Percentiles rank a stretch among this genome's conserved stretches.
Evolutionary conservation across 140 eudicot genomes (phyloP).

Genomic region (Stevia rebaudiana): DNA sequence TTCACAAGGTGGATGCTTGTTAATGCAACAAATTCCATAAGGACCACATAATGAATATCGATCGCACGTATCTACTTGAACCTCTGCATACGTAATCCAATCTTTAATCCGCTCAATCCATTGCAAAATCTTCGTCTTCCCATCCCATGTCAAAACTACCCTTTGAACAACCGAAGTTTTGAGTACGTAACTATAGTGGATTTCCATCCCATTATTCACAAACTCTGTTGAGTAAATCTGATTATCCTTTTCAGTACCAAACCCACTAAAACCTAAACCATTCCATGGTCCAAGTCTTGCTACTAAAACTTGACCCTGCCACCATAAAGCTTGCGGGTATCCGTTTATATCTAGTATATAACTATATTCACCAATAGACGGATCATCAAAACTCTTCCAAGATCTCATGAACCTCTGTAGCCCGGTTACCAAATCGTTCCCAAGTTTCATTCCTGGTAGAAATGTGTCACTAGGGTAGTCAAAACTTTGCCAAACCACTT

Average conservation of each 20-base stretch:
- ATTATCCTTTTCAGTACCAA: constrained; percentile 10
- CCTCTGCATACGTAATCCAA: constrained; percentile 10
- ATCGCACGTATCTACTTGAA: constrained; percentile 7
- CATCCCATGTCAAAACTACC: constrained; percentile 14
- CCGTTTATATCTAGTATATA: constrained; percentile 5
- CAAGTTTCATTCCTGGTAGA: too few species aligned
- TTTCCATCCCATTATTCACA: constrained; percentile 21
- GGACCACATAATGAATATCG: constrained; percentile 10
- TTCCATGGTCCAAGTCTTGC: constrained; percentile 29
- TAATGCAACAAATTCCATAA: constrained; percentile 12
- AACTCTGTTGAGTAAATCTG: constrained; percentile 1
- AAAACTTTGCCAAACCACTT: too few species aligned
- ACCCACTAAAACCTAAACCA: constrained; percentile 17
- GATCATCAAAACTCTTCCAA: constrained; percentile 11
- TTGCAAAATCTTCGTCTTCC: neutral
- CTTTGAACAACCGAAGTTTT: constrained; percentile 7
- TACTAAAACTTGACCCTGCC: neutral
- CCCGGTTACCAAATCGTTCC: constrained; percentile 16
- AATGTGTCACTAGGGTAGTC: too few species aligned
- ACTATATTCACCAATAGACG: constrained; percentile 3
- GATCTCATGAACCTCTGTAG: neutral
- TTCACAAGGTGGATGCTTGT: constrained; percentile 13
- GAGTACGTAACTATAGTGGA: constrained; percentile 9
- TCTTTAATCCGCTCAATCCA: constrained; percentile 19
- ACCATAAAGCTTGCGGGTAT: constrained; percentile 8